Percentiles rank a stretch among this genome's conserved stretches.
Evolutionary conservation across 495 filamentous ascomycete species (phyloP).

Genomic region (Chaetomium fimeti): DNA sequence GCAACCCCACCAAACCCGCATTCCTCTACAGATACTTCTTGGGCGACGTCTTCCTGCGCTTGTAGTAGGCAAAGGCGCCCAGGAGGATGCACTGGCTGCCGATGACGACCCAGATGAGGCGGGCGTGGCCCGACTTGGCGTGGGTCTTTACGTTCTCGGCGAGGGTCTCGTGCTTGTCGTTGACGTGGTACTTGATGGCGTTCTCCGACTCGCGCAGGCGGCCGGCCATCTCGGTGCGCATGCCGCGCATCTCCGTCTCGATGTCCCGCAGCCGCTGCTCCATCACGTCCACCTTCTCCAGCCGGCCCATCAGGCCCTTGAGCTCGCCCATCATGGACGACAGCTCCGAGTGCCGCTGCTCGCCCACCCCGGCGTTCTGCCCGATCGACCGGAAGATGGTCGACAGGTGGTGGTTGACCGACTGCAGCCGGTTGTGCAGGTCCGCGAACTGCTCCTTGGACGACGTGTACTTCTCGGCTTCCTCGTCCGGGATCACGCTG

Average conservation of each 20-base stretch:
- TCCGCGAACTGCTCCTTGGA: conserved; percentile 72
- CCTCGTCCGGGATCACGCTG: conserved; percentile 45
- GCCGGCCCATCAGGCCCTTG: conserved; percentile 38
- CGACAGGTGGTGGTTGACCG: conserved; percentile 67
- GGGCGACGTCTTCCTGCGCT: conserved; percentile 71
- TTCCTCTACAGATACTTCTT: conserved; percentile 81
- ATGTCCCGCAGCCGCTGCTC: conserved; percentile 58
- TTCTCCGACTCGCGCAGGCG: conserved; percentile 68
- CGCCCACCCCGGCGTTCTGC: conserved; percentile 48
- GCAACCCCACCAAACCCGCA: not conserved
- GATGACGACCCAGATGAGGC: conserved; percentile 72
- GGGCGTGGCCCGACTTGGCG: conserved; percentile 62
- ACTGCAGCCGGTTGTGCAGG: conserved; percentile 75
- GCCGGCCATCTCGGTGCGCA: conserved; percentile 45
- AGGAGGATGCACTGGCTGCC: conserved; percentile 71
- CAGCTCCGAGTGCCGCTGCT: conserved; percentile 60
- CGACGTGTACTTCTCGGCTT: conserved; percentile 50
- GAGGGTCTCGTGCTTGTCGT: conserved; percentile 67
- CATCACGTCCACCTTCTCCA: conserved; percentile 43
- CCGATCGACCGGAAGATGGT: conserved; percentile 65
- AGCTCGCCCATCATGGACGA: conserved; percentile 42
- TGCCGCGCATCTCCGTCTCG: conserved; percentile 62
- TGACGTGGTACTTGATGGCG: conserved; percentile 68
- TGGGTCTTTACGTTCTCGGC: conserved; percentile 57
- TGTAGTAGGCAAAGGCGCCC: conserved; percentile 73